These are phyloP conservation scores for Penicillium sp. DNA, from an alignment of 2,329 filamentous ascomycete species.

Conservation along the genomic window DNA sequence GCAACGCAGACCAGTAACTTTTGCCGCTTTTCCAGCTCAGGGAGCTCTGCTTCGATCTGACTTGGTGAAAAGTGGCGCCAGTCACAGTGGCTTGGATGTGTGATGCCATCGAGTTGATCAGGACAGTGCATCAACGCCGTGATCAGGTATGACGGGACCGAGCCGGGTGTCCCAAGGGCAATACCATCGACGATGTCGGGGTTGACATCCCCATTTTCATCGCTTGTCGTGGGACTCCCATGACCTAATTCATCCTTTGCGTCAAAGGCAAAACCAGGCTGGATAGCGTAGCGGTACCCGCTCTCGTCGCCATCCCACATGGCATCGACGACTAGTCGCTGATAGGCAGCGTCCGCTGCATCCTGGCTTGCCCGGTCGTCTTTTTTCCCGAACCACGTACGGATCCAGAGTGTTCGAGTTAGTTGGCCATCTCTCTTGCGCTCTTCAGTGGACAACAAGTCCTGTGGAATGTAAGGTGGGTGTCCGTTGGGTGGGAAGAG, in stretches of 20 bases:
- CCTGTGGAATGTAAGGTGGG: constrained; percentile 7
- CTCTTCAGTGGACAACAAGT: constrained; percentile 10
- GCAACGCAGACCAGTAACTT: constrained; percentile 10
- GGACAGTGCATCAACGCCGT: constrained; percentile 14
- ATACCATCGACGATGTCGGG: constrained; percentile 9
- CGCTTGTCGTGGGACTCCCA: too few relatives aligned
- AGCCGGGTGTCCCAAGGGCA: constrained; percentile 11
- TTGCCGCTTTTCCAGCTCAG: background rate
- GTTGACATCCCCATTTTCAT: background rate
- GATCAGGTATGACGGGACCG: constrained; percentile 12
- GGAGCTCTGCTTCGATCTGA: background rate
- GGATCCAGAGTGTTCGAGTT: constrained; percentile 9
- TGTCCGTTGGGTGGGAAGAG: background rate
- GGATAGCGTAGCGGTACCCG: too few relatives aligned
- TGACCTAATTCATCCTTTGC: background rate
- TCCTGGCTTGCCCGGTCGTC: constrained; percentile 7
- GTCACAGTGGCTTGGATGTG: background rate
- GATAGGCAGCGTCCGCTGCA: constrained; percentile 11
- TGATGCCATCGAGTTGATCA: constrained; percentile 12
- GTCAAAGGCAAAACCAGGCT: background rate
- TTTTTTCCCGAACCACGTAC: constrained; percentile 15
- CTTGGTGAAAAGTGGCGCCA: too few relatives aligned
- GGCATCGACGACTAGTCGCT: background rate
- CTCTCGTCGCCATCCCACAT: background rate
- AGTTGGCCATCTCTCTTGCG: constrained; percentile 6